Base-by-base conservation (phyloP, 2,329 filamentous ascomycete species). In the Zymoseptoria passerinii region DNA sequence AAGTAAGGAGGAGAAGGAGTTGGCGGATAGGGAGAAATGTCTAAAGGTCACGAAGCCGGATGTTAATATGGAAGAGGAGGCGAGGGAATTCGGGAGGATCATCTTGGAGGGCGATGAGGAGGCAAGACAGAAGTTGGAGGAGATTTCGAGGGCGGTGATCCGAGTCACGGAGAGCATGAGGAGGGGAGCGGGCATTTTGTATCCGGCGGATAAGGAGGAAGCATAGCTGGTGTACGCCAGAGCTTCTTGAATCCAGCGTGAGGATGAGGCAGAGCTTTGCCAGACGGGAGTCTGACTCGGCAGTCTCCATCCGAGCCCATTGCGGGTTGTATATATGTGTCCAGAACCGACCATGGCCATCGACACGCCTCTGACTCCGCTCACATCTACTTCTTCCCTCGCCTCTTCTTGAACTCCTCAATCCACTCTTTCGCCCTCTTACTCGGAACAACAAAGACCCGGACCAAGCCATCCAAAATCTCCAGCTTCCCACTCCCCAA, bases 391-490 rank as follows among this genome's bases (percentile, higher is more conserved):
- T 57, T 52, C 58, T 66, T 67, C 9, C 68, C 67, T 53, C 63
- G 89, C 71, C 89, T 85, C 67, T 78, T 81, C 78, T 96, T 97
- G 72, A 91, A 92, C 66, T 94, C 88, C 63, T 83, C 81, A 40
- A 96, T 85, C 86, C 92, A 99, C n/a, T 73, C 80, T 8, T 80
- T 80, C 1, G 88, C 85, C 74, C 83, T 84, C 2, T 73, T 74
- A 67, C 82, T 86, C 0, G 92, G 92, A 63, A 99, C 80, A 1
- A 97, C 84, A 70, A 89, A 91, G 28, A 99, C 84, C 70, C 80
- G 85, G 23, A 97, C 83, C 62, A 97, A 75, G 28, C 90, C 88
- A 74, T 99, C 92, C 52, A 95, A 85, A 8, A 99, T 81, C 75
- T 95, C 92, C 6, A 95, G 84, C 69, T 88, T 91, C 6, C 89